These are phyloP conservation scores for Phialophora chinensis DNA, from an alignment of 2,329 filamentous ascomycete genomes.

Conservation along the genomic window DNA sequence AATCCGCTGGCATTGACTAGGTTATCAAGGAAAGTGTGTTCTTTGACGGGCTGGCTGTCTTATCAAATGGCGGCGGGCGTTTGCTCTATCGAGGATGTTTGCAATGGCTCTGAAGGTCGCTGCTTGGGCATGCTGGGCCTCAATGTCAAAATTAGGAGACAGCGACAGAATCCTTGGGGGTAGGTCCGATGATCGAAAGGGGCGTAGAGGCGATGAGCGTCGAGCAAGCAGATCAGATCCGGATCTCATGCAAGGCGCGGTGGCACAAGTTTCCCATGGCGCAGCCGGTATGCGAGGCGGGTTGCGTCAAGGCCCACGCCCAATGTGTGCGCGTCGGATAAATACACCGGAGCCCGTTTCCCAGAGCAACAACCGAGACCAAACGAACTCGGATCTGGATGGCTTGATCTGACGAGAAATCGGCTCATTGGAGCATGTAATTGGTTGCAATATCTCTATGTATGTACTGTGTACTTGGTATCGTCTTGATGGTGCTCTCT, in stretches of 20 bases:
- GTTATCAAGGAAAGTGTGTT: slow-evolving; percentile 1
- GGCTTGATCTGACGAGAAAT: neutral
- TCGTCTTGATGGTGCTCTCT: neutral
- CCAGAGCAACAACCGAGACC: slow-evolving; percentile 15
- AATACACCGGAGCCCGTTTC: slow-evolving; percentile 7
- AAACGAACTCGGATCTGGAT: slow-evolving; percentile 6
- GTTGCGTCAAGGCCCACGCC: slow-evolving; percentile 21
- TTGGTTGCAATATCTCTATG: neutral
- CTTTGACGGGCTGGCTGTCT: neutral
- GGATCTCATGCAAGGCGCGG: slow-evolving; percentile 24
- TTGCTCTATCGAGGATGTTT: slow-evolving; percentile 3
- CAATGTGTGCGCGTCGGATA: neutral
- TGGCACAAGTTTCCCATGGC: slow-evolving; percentile 6
- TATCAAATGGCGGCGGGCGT: slow-evolving; percentile 25
- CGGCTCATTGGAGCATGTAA: neutral
- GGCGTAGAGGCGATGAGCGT: neutral
- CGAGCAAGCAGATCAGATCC: slow-evolving; percentile 4
- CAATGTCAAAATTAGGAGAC: neutral
- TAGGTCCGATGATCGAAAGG: neutral
- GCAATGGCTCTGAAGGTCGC: slow-evolving; percentile 3
- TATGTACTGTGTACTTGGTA: neutral
- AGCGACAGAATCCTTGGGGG: neutral
- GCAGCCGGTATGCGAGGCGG: slow-evolving; percentile 14
- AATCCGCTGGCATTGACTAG: slow-evolving; percentile 45
- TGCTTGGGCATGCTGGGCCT: slow-evolving; percentile 12